Evolutionary conservation across 2,329 filamentous ascomycete species (phyloP).

Genomic region (Pseudocercospora musae): DNA sequence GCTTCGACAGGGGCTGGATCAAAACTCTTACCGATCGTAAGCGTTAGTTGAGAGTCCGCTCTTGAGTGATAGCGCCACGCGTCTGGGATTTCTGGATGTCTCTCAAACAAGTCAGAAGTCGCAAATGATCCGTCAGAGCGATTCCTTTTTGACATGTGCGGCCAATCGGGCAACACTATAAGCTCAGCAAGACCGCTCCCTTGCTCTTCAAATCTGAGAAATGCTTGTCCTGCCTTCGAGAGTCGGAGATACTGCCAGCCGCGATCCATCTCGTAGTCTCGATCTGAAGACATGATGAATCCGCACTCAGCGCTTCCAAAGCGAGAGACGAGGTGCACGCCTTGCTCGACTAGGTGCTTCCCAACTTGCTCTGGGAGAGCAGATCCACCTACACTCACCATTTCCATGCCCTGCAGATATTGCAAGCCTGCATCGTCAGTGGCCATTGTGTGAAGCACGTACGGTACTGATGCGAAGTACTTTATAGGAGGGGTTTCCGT

Average conservation of each 20-base stretch:
- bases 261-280: slow-evolving; percentile 53
- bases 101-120: slow-evolving; percentile 61
- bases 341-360: slow-evolving; percentile 49
- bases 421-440: slow-evolving; percentile 43
- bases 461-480: slow-evolving; percentile 63
- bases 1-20: slow-evolving; percentile 62
- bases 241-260: slow-evolving; percentile 61
- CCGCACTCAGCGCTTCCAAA: slow-evolving; percentile 66
- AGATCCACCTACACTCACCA: slow-evolving; percentile 64
- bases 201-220: slow-evolving; percentile 47
- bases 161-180: slow-evolving; percentile 56
- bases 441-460: slow-evolving; percentile 54
- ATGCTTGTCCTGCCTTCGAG: slow-evolving; percentile 29
- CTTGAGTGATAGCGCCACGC: slow-evolving; percentile 63
- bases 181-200: slow-evolving; percentile 51
- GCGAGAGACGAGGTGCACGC: slow-evolving; percentile 58
- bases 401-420: slow-evolving; percentile 51
- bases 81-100: slow-evolving; percentile 49
- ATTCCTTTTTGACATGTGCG: slow-evolving; percentile 58
- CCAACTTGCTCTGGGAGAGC: slow-evolving; percentile 55
- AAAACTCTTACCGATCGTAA: slow-evolving; percentile 67
- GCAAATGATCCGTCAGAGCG: slow-evolving; percentile 59
- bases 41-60: slow-evolving; percentile 59
- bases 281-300: slow-evolving; percentile 61
- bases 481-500: slow-evolving; percentile 38